Evolutionary conservation across 2,329 filamentous ascomycete species (phyloP).

Genomic region (Pestalotiopsis sp.): DNA sequence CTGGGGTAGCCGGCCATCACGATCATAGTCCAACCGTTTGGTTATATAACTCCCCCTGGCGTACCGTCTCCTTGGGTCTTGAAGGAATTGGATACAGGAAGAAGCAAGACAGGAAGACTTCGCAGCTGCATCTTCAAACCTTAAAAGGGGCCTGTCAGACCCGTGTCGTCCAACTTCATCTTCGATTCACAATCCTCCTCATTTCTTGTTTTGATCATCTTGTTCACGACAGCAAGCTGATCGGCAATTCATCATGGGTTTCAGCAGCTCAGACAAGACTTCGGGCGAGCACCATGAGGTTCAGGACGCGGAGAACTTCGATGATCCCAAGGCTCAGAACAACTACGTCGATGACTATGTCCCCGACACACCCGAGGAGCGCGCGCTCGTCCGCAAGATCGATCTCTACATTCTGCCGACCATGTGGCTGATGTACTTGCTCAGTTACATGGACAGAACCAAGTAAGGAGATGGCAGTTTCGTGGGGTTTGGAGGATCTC

Average conservation of each 20-base stretch:
- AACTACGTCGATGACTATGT: constrained; percentile 26
- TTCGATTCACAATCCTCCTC: background rate
- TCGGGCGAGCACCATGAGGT: constrained; percentile 16
- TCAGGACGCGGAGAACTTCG: constrained; percentile 14
- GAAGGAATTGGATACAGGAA: background rate
- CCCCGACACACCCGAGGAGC: constrained; percentile 33
- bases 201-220: background rate
- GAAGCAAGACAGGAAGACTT: background rate
- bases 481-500: background rate
- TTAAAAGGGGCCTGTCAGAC: background rate
- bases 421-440: constrained; percentile 62
- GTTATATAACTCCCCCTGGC: background rate
- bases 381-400: constrained; percentile 39
- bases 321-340: constrained; percentile 15
- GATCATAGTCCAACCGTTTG: background rate
- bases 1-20: background rate
- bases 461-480: constrained; percentile 35
- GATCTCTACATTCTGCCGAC: constrained; percentile 42
- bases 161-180: background rate
- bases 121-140: constrained; percentile 1
- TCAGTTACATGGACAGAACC: constrained; percentile 62
- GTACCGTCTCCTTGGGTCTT: constrained; percentile 1
- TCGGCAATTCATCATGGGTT: background rate
- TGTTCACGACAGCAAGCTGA: background rate
- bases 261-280: constrained; percentile 5